Base-by-base conservation (phyloP, 2,329 filamentous ascomycete genomes). In the Decorospora gaudefroyi region DNA sequence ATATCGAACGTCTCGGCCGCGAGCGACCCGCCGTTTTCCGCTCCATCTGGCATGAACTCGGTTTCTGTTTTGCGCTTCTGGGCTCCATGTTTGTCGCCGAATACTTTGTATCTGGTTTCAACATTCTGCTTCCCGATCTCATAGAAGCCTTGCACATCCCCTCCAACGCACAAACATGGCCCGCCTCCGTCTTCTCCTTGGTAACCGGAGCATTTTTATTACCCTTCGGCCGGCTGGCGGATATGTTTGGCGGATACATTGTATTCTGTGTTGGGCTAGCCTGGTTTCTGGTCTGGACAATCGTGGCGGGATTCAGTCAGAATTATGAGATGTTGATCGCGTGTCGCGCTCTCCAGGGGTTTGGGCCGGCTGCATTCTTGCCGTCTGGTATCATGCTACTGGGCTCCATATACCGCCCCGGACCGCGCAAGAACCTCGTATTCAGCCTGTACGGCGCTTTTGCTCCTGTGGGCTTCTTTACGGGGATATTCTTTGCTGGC, bases 101-200 rank as follows among this genome's bases (percentile, higher is more conserved):
- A 71, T 91, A 85, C 69, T 87, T 86, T 62, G 80, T 92, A 36
- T 87, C 84, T 32, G 89, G 89, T 21, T 93, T 91, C 60, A 82
- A 77, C 45, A 73, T 84, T 46, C 71, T 92, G 17, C 69, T 91
- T 0, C 88, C 88, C 1, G 81, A 81, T 0, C 67, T 93, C 3
- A 74, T 82, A 8, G 62, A 68, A 8, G 77, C 81, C 1, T 76
- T 93, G 3, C 42, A 81, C 26, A 90, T 93, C 27, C 81, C 87
- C 0, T 77, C 83, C 30, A 80, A 83, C 25, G 83, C 85, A 4
- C 72, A 72, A 2, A 78, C 78, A 35, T 72, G 69, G 69, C 69
- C 69, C 1, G 65, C 69, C 9, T 69, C 64, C 22, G 68, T 67
- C 1, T 71, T 71, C 51, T 64, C 68, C 1, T 46, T 72, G 10